Evolutionary conservation across 2,329 filamentous ascomycete species (phyloP).

Genomic region (Dothidotthia symphoricarpi): DNA sequence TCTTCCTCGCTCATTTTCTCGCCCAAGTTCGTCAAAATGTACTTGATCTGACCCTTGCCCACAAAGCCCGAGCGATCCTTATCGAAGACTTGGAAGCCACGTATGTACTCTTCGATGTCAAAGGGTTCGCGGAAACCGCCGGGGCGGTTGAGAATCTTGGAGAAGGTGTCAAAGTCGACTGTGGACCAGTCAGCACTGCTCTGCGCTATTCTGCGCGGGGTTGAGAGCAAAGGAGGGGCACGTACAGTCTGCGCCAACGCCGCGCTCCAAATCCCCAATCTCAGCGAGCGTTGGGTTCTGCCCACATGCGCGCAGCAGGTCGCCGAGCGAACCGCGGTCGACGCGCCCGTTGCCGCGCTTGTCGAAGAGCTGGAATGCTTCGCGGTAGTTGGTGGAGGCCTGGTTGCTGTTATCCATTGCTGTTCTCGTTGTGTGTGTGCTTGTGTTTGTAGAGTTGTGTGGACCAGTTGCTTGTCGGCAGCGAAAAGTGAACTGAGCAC

Average conservation of each 20-base stretch:
- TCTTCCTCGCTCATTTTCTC: conserved; percentile 99
- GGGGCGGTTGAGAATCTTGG: conserved; percentile 93
- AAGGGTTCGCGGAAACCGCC: conserved; percentile 97
- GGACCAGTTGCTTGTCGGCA: conserved; percentile 4
- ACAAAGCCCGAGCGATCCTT: conserved; percentile 99
- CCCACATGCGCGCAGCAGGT: conserved; percentile 91
- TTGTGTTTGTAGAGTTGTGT: conserved; percentile 8
- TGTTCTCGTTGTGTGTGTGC: conserved; percentile 13
- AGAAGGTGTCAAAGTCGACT: conserved; percentile 99
- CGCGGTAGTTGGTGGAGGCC: conserved; percentile 97
- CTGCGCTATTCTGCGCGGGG: neutral
- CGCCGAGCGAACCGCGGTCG: conserved; percentile 78
- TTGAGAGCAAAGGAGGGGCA: conserved; percentile 26
- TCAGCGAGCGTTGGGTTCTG: conserved; percentile 96
- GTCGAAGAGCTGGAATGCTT: conserved; percentile 99
- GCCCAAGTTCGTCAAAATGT: conserved; percentile 94
- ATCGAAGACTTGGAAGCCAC: conserved; percentile 98
- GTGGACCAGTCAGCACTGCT: conserved; percentile 6
- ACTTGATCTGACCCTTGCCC: conserved; percentile 94
- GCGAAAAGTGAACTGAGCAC: conserved; percentile 3
- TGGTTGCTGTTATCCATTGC: conserved; percentile 46
- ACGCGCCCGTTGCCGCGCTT: conserved; percentile 97
- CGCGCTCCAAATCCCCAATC: conserved; percentile 89
- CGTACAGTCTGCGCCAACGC: conserved; percentile 86
- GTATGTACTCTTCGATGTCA: conserved; percentile 96